These are phyloP conservation scores for Populus hybrid DNA, from an alignment of 441 rosid species.

Conservation along the genomic window DNA sequence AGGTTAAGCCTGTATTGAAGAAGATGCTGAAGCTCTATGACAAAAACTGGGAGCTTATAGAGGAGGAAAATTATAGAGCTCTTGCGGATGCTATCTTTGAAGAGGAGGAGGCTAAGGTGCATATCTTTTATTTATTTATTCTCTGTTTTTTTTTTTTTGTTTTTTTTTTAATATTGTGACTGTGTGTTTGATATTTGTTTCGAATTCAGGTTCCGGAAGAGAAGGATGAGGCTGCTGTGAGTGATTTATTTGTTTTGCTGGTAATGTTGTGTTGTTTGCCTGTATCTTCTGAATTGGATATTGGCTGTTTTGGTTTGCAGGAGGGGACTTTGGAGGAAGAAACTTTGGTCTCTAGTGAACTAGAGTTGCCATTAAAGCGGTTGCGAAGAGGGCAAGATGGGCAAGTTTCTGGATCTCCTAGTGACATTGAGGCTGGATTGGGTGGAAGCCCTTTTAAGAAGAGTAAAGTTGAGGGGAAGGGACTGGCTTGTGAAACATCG, in stretches of 20 bases:
- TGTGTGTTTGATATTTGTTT: conserved; percentile 19
- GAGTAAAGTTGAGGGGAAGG: conserved; percentile 38
- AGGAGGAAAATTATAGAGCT: conserved; percentile 74
- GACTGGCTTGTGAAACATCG: conserved; percentile 18
- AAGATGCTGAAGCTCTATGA: conserved; percentile 60
- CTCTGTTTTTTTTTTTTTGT: conserved; percentile 12
- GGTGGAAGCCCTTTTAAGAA: conserved; percentile 26
- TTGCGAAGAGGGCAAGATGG: conserved; percentile 51
- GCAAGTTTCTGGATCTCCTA: conserved; percentile 22
- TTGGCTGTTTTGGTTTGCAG: conserved; percentile 27
- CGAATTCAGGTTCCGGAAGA: conserved; percentile 39
- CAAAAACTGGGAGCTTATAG: conserved; percentile 76
- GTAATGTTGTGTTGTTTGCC: conserved; percentile 1
- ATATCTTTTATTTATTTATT: conserved; percentile 2
- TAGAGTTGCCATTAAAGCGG: conserved; percentile 67
- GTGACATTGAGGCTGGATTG: conserved; percentile 20
- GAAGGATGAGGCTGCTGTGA: conserved; percentile 32
- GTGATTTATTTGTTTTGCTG: conserved; percentile 19
- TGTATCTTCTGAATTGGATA: conserved; percentile 5
- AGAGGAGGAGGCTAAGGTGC: conserved; percentile 66
- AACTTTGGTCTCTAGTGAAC: conserved; percentile 37
- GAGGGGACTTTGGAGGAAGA: conserved; percentile 48
- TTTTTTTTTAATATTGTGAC: conserved; percentile 5
- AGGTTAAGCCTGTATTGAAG: conserved; percentile 68
- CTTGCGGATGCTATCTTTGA: conserved; percentile 91